Evolutionary conservation across 23 red algal genomes (phyloP).

Genomic region (Pyropia haitanensis): DNA sequence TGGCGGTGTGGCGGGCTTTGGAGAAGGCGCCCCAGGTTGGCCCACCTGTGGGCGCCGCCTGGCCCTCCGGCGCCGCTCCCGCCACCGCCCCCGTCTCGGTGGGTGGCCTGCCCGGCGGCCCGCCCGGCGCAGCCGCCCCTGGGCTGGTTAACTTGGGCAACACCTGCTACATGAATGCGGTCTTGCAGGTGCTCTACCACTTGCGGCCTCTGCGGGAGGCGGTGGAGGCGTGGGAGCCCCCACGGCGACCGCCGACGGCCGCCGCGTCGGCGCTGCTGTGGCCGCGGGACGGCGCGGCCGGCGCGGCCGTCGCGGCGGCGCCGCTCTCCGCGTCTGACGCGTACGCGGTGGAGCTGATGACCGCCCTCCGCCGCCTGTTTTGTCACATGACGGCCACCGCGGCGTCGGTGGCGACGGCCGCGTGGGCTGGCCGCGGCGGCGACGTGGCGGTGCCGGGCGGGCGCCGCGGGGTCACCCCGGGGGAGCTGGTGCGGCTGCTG

Average conservation of each 20-base stretch:
- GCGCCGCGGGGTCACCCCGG: conserved; percentile 18
- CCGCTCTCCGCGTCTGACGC: neutral
- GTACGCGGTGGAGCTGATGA: neutral
- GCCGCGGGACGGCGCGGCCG: too few species aligned
- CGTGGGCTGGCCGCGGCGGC: too few species aligned
- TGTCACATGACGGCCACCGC: neutral
- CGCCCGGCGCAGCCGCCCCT: conserved; percentile 2
- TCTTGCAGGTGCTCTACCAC: conserved; percentile 83
- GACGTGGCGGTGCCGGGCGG: too few species aligned
- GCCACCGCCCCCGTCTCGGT: too few species aligned
- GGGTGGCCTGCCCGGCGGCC: too few species aligned
- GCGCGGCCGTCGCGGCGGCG: too few species aligned
- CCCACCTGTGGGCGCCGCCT: too few species aligned
- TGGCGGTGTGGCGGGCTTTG: too few species aligned
- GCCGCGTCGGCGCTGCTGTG: too few species aligned
- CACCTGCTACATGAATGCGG: conserved; percentile 82
- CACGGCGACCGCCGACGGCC: neutral
- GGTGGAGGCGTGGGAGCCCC: conserved; percentile 1
- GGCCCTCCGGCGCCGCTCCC: too few species aligned
- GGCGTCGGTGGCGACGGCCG: too few species aligned
- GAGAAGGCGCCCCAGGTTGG: too few species aligned
- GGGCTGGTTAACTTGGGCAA: conserved; percentile 89
- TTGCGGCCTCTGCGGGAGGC: conserved; percentile 24
- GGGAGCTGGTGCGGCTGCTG: conserved; percentile 20
- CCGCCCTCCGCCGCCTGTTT: neutral